Evolutionary conservation across 1,139 yeast species (phyloP).

Genomic region (Scheffersomyces illinoinensis): DNA sequence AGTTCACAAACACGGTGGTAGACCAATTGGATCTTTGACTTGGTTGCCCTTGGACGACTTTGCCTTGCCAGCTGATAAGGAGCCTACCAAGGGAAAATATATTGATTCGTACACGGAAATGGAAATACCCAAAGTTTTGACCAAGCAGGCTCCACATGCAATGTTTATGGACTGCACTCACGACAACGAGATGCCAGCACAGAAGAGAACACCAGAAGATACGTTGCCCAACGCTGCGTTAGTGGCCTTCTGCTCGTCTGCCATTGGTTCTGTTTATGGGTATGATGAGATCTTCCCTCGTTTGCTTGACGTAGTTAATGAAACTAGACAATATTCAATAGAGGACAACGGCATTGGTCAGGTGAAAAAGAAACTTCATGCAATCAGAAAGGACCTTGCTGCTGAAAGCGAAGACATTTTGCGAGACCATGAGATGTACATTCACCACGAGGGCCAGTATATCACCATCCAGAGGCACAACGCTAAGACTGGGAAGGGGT

Average conservation of each 20-base stretch:
- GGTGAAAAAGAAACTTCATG: constrained; percentile 63
- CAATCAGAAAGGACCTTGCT: constrained; percentile 62
- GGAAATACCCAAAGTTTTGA: constrained; percentile 63
- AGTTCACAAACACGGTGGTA: constrained; percentile 90
- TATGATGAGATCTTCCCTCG: constrained; percentile 90
- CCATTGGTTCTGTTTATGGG: constrained; percentile 93
- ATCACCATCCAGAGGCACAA: constrained; percentile 88
- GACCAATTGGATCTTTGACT: constrained; percentile 89
- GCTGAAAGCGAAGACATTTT: constrained; percentile 60
- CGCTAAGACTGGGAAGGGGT: constrained; percentile 83
- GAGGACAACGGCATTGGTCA: constrained; percentile 67
- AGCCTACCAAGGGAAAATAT: constrained; percentile 31
- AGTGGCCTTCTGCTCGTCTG: constrained; percentile 90
- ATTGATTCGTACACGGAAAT: constrained; percentile 52
- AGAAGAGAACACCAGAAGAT: constrained; percentile 90
- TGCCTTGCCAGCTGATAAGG: constrained; percentile 59
- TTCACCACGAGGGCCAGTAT: constrained; percentile 91
- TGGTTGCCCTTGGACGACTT: constrained; percentile 74
- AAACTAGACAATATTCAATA: constrained; percentile 63
- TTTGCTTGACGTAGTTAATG: constrained; percentile 79
- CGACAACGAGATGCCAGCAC: constrained; percentile 87
- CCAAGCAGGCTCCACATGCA: constrained; percentile 81
- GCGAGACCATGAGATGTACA: constrained; percentile 86
- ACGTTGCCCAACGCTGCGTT: constrained; percentile 93
- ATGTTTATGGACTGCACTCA: constrained; percentile 97